Evolutionary conservation across 148 eudicot genomes (phyloP).

Genomic region (Polygonum aviculare): DNA sequence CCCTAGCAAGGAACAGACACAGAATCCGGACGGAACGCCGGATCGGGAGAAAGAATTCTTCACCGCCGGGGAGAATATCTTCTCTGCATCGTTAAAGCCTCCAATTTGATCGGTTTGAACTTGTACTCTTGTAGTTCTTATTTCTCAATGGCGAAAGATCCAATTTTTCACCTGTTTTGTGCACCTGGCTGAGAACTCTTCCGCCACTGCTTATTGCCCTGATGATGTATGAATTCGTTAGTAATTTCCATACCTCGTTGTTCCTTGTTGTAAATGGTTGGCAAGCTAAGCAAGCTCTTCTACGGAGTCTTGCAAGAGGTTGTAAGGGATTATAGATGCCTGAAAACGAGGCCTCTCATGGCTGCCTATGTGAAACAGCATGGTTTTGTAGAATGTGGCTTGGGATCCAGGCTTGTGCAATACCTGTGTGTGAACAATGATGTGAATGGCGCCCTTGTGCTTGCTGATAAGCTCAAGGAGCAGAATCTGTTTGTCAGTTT

Average conservation of each 20-base stretch:
- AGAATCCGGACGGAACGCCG: too few relatives aligned
- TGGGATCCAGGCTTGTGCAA: slow-evolving; percentile 38
- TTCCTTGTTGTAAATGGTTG: slow-evolving; percentile 24
- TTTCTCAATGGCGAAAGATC: too few relatives aligned
- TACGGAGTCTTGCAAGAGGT: slow-evolving; percentile 37
- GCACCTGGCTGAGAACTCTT: too few relatives aligned
- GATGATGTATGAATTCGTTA: neutral
- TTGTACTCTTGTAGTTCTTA: too few relatives aligned
- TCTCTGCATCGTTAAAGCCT: too few relatives aligned
- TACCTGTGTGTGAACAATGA: slow-evolving; percentile 48
- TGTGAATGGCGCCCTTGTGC: slow-evolving; percentile 45
- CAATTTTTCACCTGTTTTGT: too few relatives aligned
- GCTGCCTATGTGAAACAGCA: slow-evolving; percentile 42
- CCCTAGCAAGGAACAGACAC: too few relatives aligned
- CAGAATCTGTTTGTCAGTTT: slow-evolving; percentile 25
- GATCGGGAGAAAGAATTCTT: too few relatives aligned
- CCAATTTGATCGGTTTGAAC: too few relatives aligned
- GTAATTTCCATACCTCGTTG: neutral
- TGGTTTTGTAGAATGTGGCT: slow-evolving; percentile 38
- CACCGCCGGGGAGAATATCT: too few relatives aligned
- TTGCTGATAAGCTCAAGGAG: slow-evolving; percentile 34
- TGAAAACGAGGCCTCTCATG: slow-evolving; percentile 30
- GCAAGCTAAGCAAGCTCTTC: slow-evolving; percentile 21
- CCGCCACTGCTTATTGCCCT: neutral
- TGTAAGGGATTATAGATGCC: slow-evolving; percentile 29